Conservation (phyloP, 305 asterid genomes). For the Petunia hybrid region DNA sequence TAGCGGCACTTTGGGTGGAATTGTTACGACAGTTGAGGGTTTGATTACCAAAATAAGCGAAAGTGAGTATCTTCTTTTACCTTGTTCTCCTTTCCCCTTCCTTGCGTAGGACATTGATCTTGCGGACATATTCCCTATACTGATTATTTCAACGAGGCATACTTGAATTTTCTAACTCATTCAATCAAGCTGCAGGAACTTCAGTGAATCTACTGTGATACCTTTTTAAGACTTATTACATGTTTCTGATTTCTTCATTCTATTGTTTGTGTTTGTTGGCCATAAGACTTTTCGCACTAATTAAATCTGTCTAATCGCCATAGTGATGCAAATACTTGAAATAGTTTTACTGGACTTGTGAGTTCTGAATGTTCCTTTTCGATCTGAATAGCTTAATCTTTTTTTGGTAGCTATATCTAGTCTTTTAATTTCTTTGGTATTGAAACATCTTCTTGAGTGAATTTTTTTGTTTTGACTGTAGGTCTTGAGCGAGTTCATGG, state of each 20-base stretch:
- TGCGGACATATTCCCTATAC: not conserved
- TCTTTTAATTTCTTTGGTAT: not conserved
- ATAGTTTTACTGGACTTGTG: not conserved
- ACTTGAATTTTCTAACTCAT: conserved; percentile 18
- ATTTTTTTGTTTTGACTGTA: conserved; percentile 46
- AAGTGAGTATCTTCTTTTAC: conserved; percentile 55
- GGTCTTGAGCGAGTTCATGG: conserved; percentile 89
- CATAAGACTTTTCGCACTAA: not conserved
- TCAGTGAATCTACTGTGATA: not conserved
- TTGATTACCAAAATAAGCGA: conserved; percentile 82
- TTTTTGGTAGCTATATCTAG: not conserved
- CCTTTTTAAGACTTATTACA: not conserved
- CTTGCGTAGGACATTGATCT: not conserved
- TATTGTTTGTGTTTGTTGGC: not conserved
- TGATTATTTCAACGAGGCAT: not conserved
- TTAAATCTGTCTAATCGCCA: not conserved
- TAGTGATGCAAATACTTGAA: not conserved
- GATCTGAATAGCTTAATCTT: not conserved
- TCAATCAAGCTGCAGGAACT: not conserved
- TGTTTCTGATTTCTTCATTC: conserved; percentile 14
- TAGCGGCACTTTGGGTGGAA: conserved; percentile 91
- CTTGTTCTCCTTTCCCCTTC: conserved; percentile 2
- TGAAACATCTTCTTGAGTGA: not conserved
- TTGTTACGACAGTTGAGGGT: conserved; percentile 95
- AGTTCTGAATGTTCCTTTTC: not conserved